Evolutionary conservation across 495 filamentous ascomycete species (phyloP).

Genomic region (Trichocladium uniseriatum): DNA sequence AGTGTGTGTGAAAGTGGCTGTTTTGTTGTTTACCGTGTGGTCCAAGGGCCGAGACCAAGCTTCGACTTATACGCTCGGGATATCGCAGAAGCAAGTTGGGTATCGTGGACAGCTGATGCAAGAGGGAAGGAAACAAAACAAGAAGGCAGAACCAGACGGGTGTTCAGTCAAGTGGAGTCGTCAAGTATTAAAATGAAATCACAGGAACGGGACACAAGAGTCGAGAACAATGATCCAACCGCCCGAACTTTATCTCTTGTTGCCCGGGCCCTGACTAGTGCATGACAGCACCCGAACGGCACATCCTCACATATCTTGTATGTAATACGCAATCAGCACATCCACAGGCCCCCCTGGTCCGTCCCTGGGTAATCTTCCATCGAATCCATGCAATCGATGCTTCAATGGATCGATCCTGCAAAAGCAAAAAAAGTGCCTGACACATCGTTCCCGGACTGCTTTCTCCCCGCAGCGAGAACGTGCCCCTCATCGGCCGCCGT

Average conservation of each 20-base stretch:
- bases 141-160: neutral
- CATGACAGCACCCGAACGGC: neutral
- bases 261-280: neutral
- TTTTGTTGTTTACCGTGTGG: neutral
- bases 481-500: slow-evolving; percentile 21
- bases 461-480: slow-evolving; percentile 4
- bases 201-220: neutral
- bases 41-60: neutral
- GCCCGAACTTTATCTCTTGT: neutral
- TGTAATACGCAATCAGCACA: neutral
- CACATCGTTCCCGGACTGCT: neutral
- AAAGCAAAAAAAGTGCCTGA: neutral
- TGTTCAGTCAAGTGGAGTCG: slow-evolving; percentile 4
- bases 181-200: neutral
- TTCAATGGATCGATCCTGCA: too few relatives aligned
- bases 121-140: neutral
- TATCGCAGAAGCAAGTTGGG: neutral
- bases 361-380: neutral
- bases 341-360: neutral
- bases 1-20: neutral
- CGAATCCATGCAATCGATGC: too few relatives aligned
- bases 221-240: slow-evolving; percentile 1
- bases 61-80: neutral
- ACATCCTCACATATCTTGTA: neutral
- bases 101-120: neutral